Evolutionary conservation across 2,329 filamentous ascomycete genomes (phyloP).

Genomic region (Hymenoscyphus linearis): DNA sequence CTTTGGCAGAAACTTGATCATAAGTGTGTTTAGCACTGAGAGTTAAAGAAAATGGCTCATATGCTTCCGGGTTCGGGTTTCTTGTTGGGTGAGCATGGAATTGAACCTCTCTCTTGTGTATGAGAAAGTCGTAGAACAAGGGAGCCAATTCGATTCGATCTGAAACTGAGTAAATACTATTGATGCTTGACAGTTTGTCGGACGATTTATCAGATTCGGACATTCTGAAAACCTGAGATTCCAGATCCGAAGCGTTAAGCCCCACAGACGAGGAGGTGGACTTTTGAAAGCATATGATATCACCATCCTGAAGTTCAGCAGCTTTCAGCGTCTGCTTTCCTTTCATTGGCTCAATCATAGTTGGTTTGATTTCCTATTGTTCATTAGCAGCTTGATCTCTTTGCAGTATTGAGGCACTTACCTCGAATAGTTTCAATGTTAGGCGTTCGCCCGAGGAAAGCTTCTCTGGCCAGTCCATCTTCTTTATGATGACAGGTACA

Average conservation of each 20-base stretch:
- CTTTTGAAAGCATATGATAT: conserved; percentile 92
- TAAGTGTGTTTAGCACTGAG: conserved; percentile 88
- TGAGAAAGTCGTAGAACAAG: conserved; percentile 88
- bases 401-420: conserved; percentile 31
- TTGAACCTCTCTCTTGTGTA: conserved; percentile 73
- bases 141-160: conserved; percentile 66
- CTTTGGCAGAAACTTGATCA: conserved; percentile 77
- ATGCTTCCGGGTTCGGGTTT: conserved; percentile 42
- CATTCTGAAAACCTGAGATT: conserved; percentile 31
- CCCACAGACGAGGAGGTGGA: conserved; percentile 33
- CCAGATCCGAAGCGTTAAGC: conserved; percentile 15
- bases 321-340: conserved; percentile 81
- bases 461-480: conserved; percentile 82
- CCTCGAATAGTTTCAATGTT: conserved; percentile 71
- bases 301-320: conserved; percentile 93
- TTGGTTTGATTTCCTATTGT: conserved; percentile 81
- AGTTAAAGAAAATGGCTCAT: conserved; percentile 66
- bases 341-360: conserved; percentile 95
- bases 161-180: conserved; percentile 14
- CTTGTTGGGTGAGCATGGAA: conserved; percentile 67
- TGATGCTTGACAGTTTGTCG: conserved; percentile 14
- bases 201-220: conserved; percentile 22
- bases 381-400: conserved; percentile 19
- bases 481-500: conserved; percentile 67
- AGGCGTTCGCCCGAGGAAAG: conserved; percentile 57